Percentiles rank a stretch among this genome's conserved stretches.
phyloP scores from a whole-genome alignment of 1,139 yeast genomes.

The Pneumocystis carinii region DNA sequence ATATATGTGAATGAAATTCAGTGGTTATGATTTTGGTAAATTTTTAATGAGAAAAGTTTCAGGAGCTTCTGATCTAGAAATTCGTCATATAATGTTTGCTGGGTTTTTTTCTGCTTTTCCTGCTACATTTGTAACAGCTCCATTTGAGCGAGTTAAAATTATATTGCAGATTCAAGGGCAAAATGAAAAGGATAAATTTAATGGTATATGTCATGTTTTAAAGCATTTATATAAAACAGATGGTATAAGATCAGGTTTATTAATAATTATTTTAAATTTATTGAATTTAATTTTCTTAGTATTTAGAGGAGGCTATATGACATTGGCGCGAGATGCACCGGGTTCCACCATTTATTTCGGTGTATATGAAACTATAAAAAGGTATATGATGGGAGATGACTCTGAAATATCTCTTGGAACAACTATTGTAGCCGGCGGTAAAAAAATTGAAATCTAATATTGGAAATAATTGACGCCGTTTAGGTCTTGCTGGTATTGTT shows the following conservation, averaged over 20 bases:
- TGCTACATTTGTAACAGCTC: constrained; percentile 89
- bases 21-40: constrained; percentile 85
- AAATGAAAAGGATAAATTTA: constrained; percentile 29
- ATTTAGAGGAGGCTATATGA: constrained; percentile 82
- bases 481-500: constrained; percentile 88
- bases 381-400: constrained; percentile 42
- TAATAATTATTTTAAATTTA: not conserved
- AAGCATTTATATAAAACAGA: constrained; percentile 62
- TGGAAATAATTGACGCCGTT: constrained; percentile 81
- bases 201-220: constrained; percentile 46
- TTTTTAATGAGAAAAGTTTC: constrained; percentile 42
- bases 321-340: constrained; percentile 93
- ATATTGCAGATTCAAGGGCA: constrained; percentile 70
- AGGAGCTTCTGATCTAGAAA: constrained; percentile 34
- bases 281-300: constrained; percentile 22
- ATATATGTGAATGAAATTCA: constrained; percentile 10
- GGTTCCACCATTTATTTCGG: constrained; percentile 97
- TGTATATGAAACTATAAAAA: constrained; percentile 72
- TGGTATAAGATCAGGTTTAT: constrained; percentile 45
- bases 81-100: constrained; percentile 69
- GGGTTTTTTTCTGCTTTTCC: constrained; percentile 95
- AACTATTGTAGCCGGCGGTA: not conserved
- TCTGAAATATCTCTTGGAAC: constrained; percentile 37
- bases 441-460: constrained; percentile 45
- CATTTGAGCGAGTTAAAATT: constrained; percentile 90